These are phyloP conservation scores for Immersiporthe knoxdaviesiana DNA, from an alignment of 2,329 filamentous ascomycete genomes.

Conservation along the genomic window DNA sequence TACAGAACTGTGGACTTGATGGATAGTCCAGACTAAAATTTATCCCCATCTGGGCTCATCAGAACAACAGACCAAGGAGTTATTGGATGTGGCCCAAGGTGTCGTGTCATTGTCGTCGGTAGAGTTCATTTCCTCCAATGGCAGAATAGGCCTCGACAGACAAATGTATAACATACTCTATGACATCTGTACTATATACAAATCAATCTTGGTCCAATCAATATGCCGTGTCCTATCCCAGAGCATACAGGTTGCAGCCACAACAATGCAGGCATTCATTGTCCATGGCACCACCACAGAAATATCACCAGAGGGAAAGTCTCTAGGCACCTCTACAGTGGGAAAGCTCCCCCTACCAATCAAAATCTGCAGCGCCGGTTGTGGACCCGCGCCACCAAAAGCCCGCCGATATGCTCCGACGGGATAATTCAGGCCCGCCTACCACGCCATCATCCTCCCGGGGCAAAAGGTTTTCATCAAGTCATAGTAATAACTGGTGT, in stretches of 20 bases:
- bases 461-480: constrained; percentile 24
- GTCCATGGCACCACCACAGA: background rate
- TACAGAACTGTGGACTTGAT: background rate
- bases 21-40: background rate
- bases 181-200: background rate
- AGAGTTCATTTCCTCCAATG: background rate
- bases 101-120: background rate
- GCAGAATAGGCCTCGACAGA: background rate
- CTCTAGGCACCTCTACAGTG: no score
- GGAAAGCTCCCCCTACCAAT: constrained; percentile 15
- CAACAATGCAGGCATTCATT: background rate
- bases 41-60: background rate
- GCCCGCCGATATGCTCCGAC: constrained; percentile 15
- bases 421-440: constrained; percentile 10
- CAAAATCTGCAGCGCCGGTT: background rate
- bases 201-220: background rate
- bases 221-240: background rate
- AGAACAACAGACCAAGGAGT: background rate
- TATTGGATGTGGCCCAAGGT: background rate
- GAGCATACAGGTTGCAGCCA: background rate
- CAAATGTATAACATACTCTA: background rate
- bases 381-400: constrained; percentile 2
- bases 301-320: no score
- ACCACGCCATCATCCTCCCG: constrained; percentile 22
- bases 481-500: background rate